Conservation (phyloP, 2,329 filamentous ascomycete species). For the Phaeoacremonium minimum region DNA sequence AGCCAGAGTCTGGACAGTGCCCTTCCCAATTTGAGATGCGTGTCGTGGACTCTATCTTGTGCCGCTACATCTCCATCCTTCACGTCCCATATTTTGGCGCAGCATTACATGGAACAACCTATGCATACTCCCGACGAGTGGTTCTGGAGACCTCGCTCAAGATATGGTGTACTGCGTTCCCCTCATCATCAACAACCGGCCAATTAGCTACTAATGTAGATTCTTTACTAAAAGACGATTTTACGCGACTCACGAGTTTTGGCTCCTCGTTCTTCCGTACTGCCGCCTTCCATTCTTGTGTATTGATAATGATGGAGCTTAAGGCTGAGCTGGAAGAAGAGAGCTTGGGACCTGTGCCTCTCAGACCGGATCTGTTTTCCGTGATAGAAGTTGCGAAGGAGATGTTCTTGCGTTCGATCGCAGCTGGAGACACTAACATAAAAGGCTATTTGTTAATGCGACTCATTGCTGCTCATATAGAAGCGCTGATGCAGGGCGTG, state of each 20-base stretch:
- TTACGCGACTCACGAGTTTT: conserved; percentile 16
- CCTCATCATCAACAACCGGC: conserved; percentile 6
- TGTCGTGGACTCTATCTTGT: conserved; percentile 35
- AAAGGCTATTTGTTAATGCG: conserved; percentile 30
- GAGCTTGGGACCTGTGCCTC: conserved; percentile 21
- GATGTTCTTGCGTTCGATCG: conserved; percentile 29
- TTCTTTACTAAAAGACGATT: too few relatives aligned
- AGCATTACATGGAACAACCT: conserved; percentile 39
- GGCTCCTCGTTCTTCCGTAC: conserved; percentile 32
- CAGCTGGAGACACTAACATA: conserved; percentile 36
- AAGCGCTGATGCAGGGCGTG: conserved; percentile 24
- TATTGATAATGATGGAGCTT: conserved; percentile 41
- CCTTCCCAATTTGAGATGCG: conserved; percentile 34
- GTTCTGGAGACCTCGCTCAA: conserved; percentile 34
- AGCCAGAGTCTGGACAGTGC: conserved; percentile 10
- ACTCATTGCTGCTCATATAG: conserved; percentile 29
- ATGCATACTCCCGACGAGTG: conserved; percentile 37
- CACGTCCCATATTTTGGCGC: conserved; percentile 45
- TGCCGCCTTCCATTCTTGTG: conserved; percentile 30
- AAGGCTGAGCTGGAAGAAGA: conserved; percentile 36
- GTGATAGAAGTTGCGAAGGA: conserved; percentile 19
- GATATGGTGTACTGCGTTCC: conserved; percentile 15
- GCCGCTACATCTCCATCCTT: conserved; percentile 46
- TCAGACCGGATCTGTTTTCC: conserved; percentile 22
- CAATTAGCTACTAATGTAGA: conserved; percentile 10